Conservation (phyloP, 1,284 basidiomycete species). For the Sporisorium sorghi region DNA sequence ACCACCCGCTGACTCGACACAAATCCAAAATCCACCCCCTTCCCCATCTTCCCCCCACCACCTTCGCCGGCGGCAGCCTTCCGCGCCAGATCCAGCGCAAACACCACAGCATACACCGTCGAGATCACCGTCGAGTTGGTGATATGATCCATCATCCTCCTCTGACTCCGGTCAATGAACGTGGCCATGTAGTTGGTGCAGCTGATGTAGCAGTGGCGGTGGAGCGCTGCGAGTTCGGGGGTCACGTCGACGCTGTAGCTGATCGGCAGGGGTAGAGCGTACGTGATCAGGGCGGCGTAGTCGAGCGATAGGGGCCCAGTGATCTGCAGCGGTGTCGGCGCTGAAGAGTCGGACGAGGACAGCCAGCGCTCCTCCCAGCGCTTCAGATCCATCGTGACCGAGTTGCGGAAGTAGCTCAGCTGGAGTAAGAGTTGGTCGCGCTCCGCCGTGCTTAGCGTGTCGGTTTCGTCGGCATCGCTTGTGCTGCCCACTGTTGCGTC, state of each 20-base stretch:
- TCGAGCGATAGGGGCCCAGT: conserved; percentile 37
- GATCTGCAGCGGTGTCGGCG: conserved; percentile 31
- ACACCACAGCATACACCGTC: conserved; percentile 40
- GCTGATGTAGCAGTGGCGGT: conserved; percentile 44
- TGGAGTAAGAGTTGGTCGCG: conserved; percentile 36
- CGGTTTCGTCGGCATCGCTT: background rate
- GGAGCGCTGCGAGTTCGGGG: conserved; percentile 22
- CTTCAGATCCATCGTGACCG: conserved; percentile 46
- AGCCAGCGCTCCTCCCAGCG: conserved; percentile 54
- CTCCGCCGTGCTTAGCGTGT: conserved; percentile 7
- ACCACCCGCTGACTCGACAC: conserved; percentile 14
- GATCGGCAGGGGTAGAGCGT: conserved; percentile 45
- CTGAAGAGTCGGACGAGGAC: background rate
- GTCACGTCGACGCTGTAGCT: conserved; percentile 28
- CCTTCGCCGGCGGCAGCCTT: conserved; percentile 3
- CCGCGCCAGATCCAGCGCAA: conserved; percentile 26
- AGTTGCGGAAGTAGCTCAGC: conserved; percentile 36
- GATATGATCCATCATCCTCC: conserved; percentile 22
- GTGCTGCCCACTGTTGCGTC: background rate
- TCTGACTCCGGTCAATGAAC: conserved; percentile 33
- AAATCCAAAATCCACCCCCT: conserved; percentile 30
- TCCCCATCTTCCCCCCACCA: background rate
- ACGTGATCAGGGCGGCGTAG: conserved; percentile 47
- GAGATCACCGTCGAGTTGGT: conserved; percentile 35
- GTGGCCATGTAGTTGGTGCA: conserved; percentile 48